Evolutionary conservation across 257 asterid genomes (phyloP).

Genomic region (Lithospermum erythrorhizon): DNA sequence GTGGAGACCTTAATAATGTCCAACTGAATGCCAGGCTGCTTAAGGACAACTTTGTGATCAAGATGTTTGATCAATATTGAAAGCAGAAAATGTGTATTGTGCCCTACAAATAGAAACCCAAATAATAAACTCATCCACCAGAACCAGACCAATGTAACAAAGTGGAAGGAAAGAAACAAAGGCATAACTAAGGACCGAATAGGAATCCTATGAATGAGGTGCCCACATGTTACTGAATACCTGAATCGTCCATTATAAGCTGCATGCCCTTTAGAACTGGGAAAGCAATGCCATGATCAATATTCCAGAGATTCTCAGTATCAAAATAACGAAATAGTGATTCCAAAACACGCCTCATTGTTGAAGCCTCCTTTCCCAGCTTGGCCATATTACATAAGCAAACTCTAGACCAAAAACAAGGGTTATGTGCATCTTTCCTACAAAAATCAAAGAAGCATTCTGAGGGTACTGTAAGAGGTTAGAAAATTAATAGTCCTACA

Average conservation of each 20-base stretch:
- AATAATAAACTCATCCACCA: neutral
- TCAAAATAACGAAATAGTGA: constrained; percentile 85
- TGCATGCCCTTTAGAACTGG: constrained; percentile 93
- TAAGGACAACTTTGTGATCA: constrained; percentile 78
- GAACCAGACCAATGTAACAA: neutral
- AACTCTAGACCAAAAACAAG: constrained; percentile 84
- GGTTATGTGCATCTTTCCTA: constrained; percentile 70
- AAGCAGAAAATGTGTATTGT: constrained; percentile 68
- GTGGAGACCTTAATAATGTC: constrained; percentile 73
- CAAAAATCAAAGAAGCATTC: constrained; percentile 15
- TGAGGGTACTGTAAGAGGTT: constrained; percentile 14
- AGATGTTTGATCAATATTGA: constrained; percentile 87
- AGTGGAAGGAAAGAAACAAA: neutral
- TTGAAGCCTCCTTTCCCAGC: constrained; percentile 91
- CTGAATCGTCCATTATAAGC: constrained; percentile 76
- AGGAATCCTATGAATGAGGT: constrained; percentile 3
- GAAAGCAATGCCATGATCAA: constrained; percentile 61
- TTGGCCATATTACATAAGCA: constrained; percentile 92
- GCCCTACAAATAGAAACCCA: constrained; percentile 40
- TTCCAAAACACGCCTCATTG: constrained; percentile 95
- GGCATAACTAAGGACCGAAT: constrained; percentile 1
- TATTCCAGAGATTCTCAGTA: constrained; percentile 61
- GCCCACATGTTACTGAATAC: constrained; percentile 18
- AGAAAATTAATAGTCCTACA: constrained; percentile 8
- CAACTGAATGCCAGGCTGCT: constrained; percentile 83